These are phyloP conservation scores for Beverwykella pulmonaria DNA, from an alignment of 495 filamentous ascomycete genomes.

Conservation along the genomic window DNA sequence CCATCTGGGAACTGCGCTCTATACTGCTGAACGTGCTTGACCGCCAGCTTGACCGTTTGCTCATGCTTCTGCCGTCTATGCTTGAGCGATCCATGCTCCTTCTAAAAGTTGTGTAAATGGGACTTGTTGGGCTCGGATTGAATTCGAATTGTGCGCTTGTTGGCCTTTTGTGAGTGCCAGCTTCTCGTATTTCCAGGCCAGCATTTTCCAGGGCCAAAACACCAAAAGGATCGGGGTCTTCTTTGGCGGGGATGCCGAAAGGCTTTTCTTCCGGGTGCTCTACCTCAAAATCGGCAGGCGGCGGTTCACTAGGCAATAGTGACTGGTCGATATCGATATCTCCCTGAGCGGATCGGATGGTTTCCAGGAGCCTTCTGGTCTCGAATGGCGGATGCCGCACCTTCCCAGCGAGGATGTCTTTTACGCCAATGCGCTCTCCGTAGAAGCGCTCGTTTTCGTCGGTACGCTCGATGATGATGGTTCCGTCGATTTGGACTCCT, in stretches of 20 bases:
- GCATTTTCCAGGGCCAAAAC: slow-evolving; percentile 81
- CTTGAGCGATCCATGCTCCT: slow-evolving; percentile 58
- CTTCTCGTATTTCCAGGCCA: slow-evolving; percentile 84
- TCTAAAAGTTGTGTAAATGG: slow-evolving; percentile 67
- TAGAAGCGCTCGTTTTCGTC: slow-evolving; percentile 93
- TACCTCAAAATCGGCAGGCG: slow-evolving; percentile 73
- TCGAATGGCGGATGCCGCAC: slow-evolving; percentile 65
- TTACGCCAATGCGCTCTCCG: slow-evolving; percentile 68
- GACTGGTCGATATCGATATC: slow-evolving; percentile 62
- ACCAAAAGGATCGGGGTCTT: slow-evolving; percentile 87
- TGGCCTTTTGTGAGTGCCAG: slow-evolving; percentile 70
- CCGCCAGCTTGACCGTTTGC: slow-evolving; percentile 45
- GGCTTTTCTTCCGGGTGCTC: slow-evolving; percentile 44
- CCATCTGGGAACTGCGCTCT: slow-evolving; percentile 17
- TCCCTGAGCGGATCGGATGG: slow-evolving; percentile 85
- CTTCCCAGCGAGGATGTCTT: slow-evolving; percentile 81
- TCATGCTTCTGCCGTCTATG: slow-evolving; percentile 52
- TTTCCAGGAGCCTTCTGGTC: slow-evolving; percentile 69
- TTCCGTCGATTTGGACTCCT: slow-evolving; percentile 80
- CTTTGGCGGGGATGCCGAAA: slow-evolving; percentile 76
- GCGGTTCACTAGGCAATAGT: slow-evolving; percentile 60
- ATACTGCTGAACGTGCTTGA: slow-evolving; percentile 42
- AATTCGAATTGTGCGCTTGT: slow-evolving; percentile 77
- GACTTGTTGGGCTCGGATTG: slow-evolving; percentile 73
- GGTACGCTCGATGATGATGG: slow-evolving; percentile 77